Evolutionary conservation across 2,329 filamentous ascomycete species (phyloP).

Genomic region (Aplosporella prunicola): DNA sequence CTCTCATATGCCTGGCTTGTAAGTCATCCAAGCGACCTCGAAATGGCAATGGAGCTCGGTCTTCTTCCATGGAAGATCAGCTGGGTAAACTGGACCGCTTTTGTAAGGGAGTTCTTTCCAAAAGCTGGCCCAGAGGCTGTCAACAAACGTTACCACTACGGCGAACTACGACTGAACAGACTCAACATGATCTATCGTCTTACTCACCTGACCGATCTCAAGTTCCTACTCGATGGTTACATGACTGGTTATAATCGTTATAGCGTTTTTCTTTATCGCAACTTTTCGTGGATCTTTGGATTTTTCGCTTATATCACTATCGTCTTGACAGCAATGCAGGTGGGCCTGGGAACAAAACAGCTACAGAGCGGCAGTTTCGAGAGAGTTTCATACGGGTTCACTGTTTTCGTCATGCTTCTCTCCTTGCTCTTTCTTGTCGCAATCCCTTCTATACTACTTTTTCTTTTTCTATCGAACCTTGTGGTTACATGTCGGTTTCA

Average conservation of each 20-base stretch:
- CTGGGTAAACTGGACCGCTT: conserved; percentile 24
- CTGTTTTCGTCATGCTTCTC: too few relatives aligned
- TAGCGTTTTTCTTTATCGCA: neutral
- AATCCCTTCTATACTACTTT: too few relatives aligned
- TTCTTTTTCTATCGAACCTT: too few relatives aligned
- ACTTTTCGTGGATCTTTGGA: neutral
- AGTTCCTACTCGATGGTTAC: neutral
- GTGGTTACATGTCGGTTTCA: too few relatives aligned
- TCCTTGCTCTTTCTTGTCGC: too few relatives aligned
- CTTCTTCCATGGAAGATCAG: conserved; percentile 16
- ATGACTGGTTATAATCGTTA: neutral
- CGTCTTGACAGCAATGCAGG: conserved; percentile 21
- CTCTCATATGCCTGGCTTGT: conserved; percentile 29
- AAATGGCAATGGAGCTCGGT: conserved; percentile 21
- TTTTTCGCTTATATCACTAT: conserved; percentile 16
- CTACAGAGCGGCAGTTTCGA: conserved; percentile 15
- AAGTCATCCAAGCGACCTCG: conserved; percentile 23
- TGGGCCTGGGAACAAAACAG: conserved; percentile 16
- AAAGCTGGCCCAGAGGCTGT: conserved; percentile 25
- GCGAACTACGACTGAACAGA: conserved; percentile 18
- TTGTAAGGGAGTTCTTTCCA: conserved; percentile 16
- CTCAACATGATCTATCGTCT: neutral
- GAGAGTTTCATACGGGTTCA: conserved; percentile 17
- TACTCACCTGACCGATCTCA: too few relatives aligned
- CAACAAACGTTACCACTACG: conserved; percentile 29